Conservation (phyloP, 176 grass and related monocot genomes). For the Eremochloa ophiuroides region DNA sequence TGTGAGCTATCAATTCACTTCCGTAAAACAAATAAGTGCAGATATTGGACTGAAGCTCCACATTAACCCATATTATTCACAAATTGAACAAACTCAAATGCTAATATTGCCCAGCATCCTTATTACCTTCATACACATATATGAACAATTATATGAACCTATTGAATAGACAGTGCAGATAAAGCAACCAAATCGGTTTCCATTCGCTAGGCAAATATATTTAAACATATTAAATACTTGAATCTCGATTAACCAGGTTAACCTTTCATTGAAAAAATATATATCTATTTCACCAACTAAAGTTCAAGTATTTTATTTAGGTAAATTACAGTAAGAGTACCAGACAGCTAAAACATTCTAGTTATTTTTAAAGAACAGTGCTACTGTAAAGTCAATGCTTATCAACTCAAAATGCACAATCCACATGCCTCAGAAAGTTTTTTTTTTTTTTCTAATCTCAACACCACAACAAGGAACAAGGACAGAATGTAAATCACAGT, state of each 20-base stretch:
- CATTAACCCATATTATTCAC: background rate
- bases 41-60: background rate
- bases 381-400: background rate
- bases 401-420: background rate
- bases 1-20: background rate
- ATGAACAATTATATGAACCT: background rate
- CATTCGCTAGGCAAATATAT: background rate
- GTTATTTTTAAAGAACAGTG: background rate
- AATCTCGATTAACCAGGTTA: background rate
- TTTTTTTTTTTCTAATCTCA: background rate
- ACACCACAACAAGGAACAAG: background rate
- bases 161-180: background rate
- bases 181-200: background rate
- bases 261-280: background rate
- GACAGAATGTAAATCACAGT: background rate
- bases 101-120: background rate
- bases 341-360: too few species aligned
- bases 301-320: background rate
- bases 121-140: background rate
- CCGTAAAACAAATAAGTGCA: background rate
- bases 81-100: background rate
- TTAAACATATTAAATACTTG: conserved; percentile 11
- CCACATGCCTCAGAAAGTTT: background rate
- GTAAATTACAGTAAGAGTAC: background rate
- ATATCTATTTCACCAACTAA: background rate